Percentiles rank a stretch among this genome's conserved stretches.
These are phyloP conservation scores for Claviceps fusiformis DNA, from an alignment of 2,329 filamentous ascomycete genomes.

Conservation along the genomic window DNA sequence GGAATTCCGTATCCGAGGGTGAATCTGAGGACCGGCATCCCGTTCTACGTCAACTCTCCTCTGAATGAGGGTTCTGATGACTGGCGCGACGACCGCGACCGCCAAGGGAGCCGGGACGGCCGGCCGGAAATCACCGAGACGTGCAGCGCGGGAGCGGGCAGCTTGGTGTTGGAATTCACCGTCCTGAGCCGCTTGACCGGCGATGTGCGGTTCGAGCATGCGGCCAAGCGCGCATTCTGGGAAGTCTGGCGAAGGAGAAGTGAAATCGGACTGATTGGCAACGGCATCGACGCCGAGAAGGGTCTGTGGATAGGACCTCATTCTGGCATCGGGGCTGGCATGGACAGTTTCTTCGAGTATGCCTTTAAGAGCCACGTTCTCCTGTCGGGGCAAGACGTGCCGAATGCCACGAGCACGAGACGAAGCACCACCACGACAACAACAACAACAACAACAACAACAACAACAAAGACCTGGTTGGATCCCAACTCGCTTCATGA, in stretches of 20 bases:
- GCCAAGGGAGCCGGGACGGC: slow-evolving; percentile 13
- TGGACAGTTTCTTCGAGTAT: slow-evolving; percentile 98
- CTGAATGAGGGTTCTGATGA: slow-evolving; percentile 43
- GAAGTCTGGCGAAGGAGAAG: slow-evolving; percentile 86
- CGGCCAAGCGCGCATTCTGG: slow-evolving; percentile 90
- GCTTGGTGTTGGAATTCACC: slow-evolving; percentile 84
- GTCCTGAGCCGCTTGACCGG: slow-evolving; percentile 79
- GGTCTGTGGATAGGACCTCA: slow-evolving; percentile 80
- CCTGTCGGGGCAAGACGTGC: slow-evolving; percentile 58
- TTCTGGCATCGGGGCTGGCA: slow-evolving; percentile 89
- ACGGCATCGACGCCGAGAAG: slow-evolving; percentile 82
- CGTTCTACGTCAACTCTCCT: slow-evolving; percentile 81
- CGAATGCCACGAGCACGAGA: slow-evolving; percentile 26
- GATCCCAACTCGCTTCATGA: slow-evolving; percentile 50
- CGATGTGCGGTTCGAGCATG: slow-evolving; percentile 74
- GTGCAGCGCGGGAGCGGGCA: slow-evolving; percentile 93
- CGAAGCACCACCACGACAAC: slow-evolving; percentile 13
- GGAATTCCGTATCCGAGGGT: slow-evolving; percentile 91
- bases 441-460: slow-evolving; percentile 28
- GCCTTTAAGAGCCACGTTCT: slow-evolving; percentile 88
- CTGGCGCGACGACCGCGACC: slow-evolving; percentile 22
- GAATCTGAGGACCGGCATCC: slow-evolving; percentile 79
- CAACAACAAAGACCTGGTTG: slow-evolving; percentile 33
- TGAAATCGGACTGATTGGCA: slow-evolving; percentile 74
- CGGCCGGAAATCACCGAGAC: slow-evolving; percentile 75